phyloP scores from a whole-genome alignment of 257 asterid genomes.

The Fraxinus anomala region DNA sequence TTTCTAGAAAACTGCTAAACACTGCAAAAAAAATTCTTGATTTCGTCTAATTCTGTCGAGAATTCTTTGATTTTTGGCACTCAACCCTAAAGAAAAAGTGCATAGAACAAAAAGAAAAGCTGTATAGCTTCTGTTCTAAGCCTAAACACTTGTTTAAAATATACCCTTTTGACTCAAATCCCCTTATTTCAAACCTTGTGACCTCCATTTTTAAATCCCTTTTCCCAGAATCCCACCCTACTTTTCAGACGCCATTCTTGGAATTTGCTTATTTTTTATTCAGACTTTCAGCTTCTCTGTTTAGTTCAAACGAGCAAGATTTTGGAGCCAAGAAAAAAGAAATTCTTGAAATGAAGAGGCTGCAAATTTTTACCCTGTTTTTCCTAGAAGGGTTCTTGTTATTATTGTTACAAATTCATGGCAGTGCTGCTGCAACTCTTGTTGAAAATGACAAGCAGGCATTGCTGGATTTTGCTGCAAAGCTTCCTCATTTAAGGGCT shows the following conservation, averaged over 20 bases:
- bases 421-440: constrained; percentile 35
- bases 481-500: constrained; percentile 53
- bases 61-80: constrained; percentile 33
- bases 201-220: constrained; percentile 45
- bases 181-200: constrained; percentile 48
- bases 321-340: neutral
- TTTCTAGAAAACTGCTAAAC: constrained; percentile 1
- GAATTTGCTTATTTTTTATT: constrained; percentile 30
- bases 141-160: constrained; percentile 32
- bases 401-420: constrained; percentile 30
- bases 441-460: constrained; percentile 69
- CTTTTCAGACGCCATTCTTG: constrained; percentile 62
- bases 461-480: constrained; percentile 59
- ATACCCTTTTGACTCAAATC: constrained; percentile 44
- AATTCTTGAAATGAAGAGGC: constrained; percentile 51
- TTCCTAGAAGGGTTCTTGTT: constrained; percentile 41
- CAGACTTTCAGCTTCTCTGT: constrained; percentile 28
- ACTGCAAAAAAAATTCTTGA: constrained; percentile 14
- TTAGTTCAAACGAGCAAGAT: constrained; percentile 18
- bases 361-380: constrained; percentile 30
- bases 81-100: constrained; percentile 41
- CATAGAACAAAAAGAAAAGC: constrained; percentile 56
- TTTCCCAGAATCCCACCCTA: constrained; percentile 48
- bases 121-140: constrained; percentile 34
- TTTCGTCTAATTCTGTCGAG: constrained; percentile 34